Conservation (phyloP, 2,329 filamentous ascomycete genomes). For the Coniella vitis region DNA sequence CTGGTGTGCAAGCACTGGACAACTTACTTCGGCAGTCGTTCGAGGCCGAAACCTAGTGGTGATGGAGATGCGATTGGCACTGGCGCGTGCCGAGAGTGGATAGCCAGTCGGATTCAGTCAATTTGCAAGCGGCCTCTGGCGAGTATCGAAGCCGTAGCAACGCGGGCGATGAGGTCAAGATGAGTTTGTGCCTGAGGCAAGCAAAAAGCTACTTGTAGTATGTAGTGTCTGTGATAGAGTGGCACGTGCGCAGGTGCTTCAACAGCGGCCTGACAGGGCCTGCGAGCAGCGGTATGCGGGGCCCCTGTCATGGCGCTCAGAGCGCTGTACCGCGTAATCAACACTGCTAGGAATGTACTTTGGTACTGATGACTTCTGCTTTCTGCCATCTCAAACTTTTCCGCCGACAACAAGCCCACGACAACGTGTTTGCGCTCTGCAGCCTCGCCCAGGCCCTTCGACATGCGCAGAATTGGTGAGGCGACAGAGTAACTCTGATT, state of each 20-base stretch:
- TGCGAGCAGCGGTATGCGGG: background rate
- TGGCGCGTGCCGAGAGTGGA: background rate
- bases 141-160: slow-evolving; percentile 3
- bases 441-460: slow-evolving; percentile 41
- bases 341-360: slow-evolving; percentile 11
- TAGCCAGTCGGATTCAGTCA: too few species aligned
- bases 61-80: slow-evolving; percentile 22
- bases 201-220: too few species aligned
- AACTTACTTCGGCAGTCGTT: slow-evolving; percentile 28
- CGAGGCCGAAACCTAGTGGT: slow-evolving; percentile 27
- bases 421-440: slow-evolving; percentile 35
- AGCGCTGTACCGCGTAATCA: too few species aligned
- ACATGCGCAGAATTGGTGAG: slow-evolving; percentile 47
- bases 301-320: too few species aligned
- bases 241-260: slow-evolving; percentile 2
- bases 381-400: slow-evolving; percentile 38
- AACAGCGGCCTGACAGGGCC: too few species aligned
- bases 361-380: slow-evolving; percentile 21
- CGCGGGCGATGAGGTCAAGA: background rate
- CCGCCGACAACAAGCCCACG: slow-evolving; percentile 43
- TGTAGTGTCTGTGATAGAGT: background rate
- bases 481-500: slow-evolving; percentile 37
- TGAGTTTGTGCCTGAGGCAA: slow-evolving; percentile 13
- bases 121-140: background rate
- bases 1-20: background rate